These are phyloP conservation scores for Codiaeum variegatum DNA, from an alignment of 441 rosid species.

Conservation along the genomic window DNA sequence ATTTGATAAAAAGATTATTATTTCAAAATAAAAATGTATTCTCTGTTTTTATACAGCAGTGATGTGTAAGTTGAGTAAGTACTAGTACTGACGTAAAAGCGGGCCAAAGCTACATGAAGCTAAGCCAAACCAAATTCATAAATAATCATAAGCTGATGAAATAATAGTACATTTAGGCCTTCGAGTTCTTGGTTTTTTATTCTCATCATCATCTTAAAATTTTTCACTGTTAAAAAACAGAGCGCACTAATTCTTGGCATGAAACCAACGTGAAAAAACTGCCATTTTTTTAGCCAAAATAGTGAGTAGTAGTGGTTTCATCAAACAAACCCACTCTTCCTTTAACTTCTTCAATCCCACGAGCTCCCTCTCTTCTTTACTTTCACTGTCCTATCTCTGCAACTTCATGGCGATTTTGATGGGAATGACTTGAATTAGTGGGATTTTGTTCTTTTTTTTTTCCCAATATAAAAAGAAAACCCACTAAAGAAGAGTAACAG, in stretches of 20 bases:
- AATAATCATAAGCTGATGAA: no score
- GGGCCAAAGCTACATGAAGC: no score
- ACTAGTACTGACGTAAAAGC: no score
- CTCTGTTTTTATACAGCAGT: no score
- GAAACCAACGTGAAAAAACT: constrained; percentile 21
- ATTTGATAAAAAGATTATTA: no score
- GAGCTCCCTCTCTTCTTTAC: constrained; percentile 16
- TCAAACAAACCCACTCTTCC: constrained; percentile 16
- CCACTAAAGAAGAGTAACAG: constrained; percentile 7
- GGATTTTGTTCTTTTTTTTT: no score
- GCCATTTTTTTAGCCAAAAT: constrained; percentile 14
- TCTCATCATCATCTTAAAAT: not conserved
- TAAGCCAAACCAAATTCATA: no score
- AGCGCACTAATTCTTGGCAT: constrained; percentile 2
- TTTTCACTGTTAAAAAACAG: not conserved
- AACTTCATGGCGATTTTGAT: constrained; percentile 26
- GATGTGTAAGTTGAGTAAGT: no score
- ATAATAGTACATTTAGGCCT: no score
- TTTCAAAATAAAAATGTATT: no score
- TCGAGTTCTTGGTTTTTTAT: constrained; percentile 7
- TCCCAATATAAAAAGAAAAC: constrained; percentile 16
- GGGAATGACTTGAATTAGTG: constrained; percentile 21
- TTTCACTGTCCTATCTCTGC: constrained; percentile 24
- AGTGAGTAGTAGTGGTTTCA: not conserved
- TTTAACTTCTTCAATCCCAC: constrained; percentile 23